Percentiles rank a stretch among this genome's conserved stretches.
phyloP scores from a whole-genome alignment of 257 asterid species.

The Penstemon barbatus region DNA sequence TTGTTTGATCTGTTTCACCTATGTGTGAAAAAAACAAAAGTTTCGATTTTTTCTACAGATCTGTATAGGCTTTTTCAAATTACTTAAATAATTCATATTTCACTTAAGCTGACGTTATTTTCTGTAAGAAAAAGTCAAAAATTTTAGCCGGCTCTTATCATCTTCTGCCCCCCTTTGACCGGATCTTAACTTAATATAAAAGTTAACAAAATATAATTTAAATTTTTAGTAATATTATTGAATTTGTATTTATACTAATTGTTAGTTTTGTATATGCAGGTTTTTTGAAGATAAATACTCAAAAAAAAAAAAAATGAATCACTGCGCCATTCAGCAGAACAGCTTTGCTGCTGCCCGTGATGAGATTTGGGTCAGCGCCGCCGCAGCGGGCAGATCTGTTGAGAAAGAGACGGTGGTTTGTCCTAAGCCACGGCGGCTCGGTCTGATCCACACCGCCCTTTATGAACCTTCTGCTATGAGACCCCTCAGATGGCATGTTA shows the following conservation, averaged over 20 bases:
- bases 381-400: constrained; percentile 36
- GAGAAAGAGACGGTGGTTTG: constrained; percentile 73
- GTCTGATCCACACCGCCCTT: constrained; percentile 48
- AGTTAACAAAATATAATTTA: constrained; percentile 9
- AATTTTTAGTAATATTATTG: constrained; percentile 1
- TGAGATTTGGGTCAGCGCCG: constrained; percentile 48
- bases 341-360: constrained; percentile 55
- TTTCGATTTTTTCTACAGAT: constrained; percentile 44
- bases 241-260: constrained; percentile 1
- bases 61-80: constrained; percentile 21
- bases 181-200: constrained; percentile 39
- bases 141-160: constrained; percentile 37
- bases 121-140: constrained; percentile 44
- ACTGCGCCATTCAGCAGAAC: constrained; percentile 56
- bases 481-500: constrained; percentile 55
- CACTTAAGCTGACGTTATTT: constrained; percentile 22
- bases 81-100: background rate
- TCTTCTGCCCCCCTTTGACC: constrained; percentile 30
- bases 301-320: constrained; percentile 53
- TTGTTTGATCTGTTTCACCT: constrained; percentile 30
- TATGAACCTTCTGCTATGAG: constrained; percentile 40
- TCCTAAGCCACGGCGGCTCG: constrained; percentile 86
- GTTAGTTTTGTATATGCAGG: constrained; percentile 25
- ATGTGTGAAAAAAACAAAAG: background rate
- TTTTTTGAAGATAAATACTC: background rate